Percentiles rank a stretch among this genome's conserved stretches.
Evolutionary conservation across 2,329 filamentous ascomycete species (phyloP).

Genomic region (Alternaria triticimaculans): DNA sequence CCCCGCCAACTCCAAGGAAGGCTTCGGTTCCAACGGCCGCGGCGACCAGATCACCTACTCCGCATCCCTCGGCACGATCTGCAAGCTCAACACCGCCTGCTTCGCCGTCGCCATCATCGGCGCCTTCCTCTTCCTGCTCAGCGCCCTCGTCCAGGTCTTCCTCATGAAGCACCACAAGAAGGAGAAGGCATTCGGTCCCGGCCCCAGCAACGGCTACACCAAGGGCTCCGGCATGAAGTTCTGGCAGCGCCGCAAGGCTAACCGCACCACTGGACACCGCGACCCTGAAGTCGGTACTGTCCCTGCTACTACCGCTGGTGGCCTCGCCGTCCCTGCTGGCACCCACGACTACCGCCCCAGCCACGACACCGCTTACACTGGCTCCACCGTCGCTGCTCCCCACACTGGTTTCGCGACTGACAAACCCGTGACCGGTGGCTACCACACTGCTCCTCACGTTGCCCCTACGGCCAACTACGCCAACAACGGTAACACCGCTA

Average conservation of each 20-base stretch:
- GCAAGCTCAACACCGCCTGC: conserved; percentile 75
- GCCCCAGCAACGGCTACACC: conserved; percentile 72
- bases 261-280: conserved; percentile 35
- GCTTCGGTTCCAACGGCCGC: conserved; percentile 53
- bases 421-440: conserved; percentile 50
- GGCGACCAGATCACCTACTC: conserved; percentile 53
- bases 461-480: conserved; percentile 36
- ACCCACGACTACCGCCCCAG: conserved; percentile 51
- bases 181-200: conserved; percentile 74
- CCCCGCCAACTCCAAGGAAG: conserved; percentile 57
- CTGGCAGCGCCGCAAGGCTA: conserved; percentile 51
- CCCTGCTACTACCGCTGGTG: conserved; percentile 20
- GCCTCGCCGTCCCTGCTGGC: conserved; percentile 20
- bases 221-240: conserved; percentile 61
- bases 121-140: conserved; percentile 77
- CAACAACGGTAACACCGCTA: conserved; percentile 46
- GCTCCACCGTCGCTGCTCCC: conserved; percentile 54
- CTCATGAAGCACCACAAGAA: conserved; percentile 75
- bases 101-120: conserved; percentile 81
- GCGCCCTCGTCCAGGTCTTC: conserved; percentile 71
- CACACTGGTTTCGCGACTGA: conserved; percentile 44
- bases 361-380: conserved; percentile 58
- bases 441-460: conserved; percentile 54
- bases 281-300: conserved; percentile 55
- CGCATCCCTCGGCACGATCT: conserved; percentile 65